Conservation (phyloP, 208 protist species). For the Acanthamoeba culbertsoni region DNA sequence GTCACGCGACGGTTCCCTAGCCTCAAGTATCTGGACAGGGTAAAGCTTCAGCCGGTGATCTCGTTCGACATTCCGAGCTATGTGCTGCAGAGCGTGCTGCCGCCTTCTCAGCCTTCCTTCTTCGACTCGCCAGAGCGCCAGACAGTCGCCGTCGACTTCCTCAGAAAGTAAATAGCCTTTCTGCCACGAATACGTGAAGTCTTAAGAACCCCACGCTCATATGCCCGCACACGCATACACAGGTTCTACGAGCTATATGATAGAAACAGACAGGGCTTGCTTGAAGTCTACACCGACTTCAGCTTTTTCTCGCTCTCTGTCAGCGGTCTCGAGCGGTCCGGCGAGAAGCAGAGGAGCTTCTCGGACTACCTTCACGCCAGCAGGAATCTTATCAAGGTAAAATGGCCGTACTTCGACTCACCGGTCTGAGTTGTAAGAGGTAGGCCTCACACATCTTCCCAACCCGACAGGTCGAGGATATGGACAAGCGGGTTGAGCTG, state of each 20-base stretch:
- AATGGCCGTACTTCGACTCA: background rate
- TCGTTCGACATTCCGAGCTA: constrained; percentile 58
- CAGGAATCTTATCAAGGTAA: constrained; percentile 41
- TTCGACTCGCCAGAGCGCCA: constrained; percentile 24
- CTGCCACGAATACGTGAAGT: background rate
- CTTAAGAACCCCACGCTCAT: background rate
- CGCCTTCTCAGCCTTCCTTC: background rate
- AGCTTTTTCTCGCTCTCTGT: constrained; percentile 36
- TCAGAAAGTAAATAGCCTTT: background rate
- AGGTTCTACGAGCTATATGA: constrained; percentile 59
- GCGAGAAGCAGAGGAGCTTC: constrained; percentile 13
- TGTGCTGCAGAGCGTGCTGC: constrained; percentile 50
- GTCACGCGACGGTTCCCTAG: constrained; percentile 40
- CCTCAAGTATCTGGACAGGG: constrained; percentile 57
- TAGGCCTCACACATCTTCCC: background rate
- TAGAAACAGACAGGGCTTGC: constrained; percentile 35
- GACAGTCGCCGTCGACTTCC: constrained; percentile 1
- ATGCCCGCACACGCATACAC: background rate
- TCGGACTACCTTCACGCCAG: constrained; percentile 8
- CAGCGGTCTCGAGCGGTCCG: background rate
- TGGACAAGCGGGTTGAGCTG: constrained; percentile 23
- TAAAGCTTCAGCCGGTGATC: constrained; percentile 53
- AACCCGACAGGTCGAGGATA: background rate
- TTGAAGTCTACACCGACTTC: constrained; percentile 47
- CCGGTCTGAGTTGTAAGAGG: background rate